These are phyloP conservation scores for Botryotinia narcissicola DNA, from an alignment of 2,329 filamentous ascomycete genomes.

Conservation along the genomic window DNA sequence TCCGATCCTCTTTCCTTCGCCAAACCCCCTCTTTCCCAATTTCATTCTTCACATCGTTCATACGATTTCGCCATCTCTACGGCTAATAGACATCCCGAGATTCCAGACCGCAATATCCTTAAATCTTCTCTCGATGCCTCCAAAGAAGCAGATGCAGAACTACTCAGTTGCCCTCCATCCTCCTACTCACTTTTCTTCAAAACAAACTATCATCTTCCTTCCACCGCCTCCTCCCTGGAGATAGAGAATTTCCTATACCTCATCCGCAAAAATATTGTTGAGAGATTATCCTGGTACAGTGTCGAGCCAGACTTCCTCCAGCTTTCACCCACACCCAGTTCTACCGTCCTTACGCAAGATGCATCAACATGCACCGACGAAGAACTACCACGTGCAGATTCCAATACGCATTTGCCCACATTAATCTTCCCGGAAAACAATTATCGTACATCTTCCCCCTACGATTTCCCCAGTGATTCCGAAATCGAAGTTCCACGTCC, in stretches of 20 bases:
- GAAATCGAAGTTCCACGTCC: not conserved
- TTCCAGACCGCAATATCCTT: not conserved
- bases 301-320: constrained; percentile 40
- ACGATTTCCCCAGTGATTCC: not conserved
- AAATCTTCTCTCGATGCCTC: not conserved
- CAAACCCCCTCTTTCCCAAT: constrained; percentile 23
- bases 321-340: not conserved
- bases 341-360: not conserved
- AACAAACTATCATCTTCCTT: constrained; percentile 57
- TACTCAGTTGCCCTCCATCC: constrained; percentile 20
- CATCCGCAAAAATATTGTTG: constrained; percentile 50
- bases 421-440: not conserved
- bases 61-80: constrained; percentile 25
- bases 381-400: not conserved
- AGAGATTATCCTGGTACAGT: constrained; percentile 48
- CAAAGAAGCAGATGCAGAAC: not conserved
- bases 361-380: constrained; percentile 6
- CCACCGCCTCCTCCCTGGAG: constrained; percentile 53
- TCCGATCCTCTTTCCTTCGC: constrained; percentile 32
- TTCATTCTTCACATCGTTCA: constrained; percentile 21
- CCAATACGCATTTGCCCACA: not conserved
- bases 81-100: not conserved
- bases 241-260: constrained; percentile 53
- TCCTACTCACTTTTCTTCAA: constrained; percentile 44
- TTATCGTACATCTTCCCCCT: constrained; percentile 19